phyloP scores from a whole-genome alignment of 2,329 filamentous ascomycete genomes.

The Lasiodiplodia hormozganensis region DNA sequence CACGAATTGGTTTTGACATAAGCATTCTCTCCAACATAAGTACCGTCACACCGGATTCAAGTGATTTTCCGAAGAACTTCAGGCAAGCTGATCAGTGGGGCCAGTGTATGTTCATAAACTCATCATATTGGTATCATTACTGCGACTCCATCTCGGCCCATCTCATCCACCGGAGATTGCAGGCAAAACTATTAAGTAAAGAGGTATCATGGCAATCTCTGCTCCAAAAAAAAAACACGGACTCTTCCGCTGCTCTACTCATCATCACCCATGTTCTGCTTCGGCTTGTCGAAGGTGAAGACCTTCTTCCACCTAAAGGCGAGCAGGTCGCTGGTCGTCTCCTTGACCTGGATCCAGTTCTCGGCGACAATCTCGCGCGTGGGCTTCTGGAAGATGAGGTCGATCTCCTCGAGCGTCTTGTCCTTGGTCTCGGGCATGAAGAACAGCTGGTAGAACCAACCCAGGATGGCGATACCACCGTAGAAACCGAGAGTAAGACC shows the following conservation, averaged over 20 bases:
- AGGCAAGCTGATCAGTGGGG: no score
- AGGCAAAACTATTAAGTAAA: background rate
- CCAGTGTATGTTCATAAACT: background rate
- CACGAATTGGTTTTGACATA: no score
- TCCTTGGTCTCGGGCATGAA: conserved; percentile 81
- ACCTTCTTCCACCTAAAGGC: conserved; percentile 56
- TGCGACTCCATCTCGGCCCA: background rate
- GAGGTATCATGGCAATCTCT: background rate
- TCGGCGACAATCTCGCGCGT: conserved; percentile 68
- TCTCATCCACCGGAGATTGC: background rate
- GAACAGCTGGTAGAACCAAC: conserved; percentile 74
- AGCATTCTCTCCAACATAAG: no score
- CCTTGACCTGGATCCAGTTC: conserved; percentile 59
- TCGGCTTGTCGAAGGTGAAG: conserved; percentile 40
- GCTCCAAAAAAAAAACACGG: background rate
- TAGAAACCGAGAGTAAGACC: conserved; percentile 75
- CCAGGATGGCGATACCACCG: conserved; percentile 73
- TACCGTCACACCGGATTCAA: no score
- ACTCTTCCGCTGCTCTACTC: background rate
- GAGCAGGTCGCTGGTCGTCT: conserved; percentile 54
- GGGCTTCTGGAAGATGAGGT: conserved; percentile 69
- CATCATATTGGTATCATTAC: background rate
- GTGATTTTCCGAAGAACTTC: no score
- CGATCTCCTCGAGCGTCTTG: conserved; percentile 73
- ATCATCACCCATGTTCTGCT: conserved; percentile 17